Percentiles rank a stretch among this genome's conserved stretches.
These are phyloP conservation scores for Limonomyces culmigenus DNA, from an alignment of 1,284 basidiomycete species.

Conservation along the genomic window DNA sequence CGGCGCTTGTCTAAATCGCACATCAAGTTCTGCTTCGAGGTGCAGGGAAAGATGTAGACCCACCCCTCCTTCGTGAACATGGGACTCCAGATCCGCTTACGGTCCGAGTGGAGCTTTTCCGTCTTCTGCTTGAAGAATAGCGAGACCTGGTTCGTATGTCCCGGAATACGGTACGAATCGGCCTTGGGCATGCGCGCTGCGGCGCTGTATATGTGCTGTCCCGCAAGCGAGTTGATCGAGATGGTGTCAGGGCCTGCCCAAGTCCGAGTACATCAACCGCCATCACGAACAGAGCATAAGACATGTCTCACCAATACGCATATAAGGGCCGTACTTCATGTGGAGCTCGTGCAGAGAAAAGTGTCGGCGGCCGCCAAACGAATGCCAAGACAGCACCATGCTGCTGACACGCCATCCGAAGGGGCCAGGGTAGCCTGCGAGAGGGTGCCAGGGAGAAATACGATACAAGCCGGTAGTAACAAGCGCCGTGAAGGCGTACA, in stretches of 20 bases:
- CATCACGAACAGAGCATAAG: not conserved
- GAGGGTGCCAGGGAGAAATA: slow-evolving; percentile 8
- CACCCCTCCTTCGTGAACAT: not conserved
- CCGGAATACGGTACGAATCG: slow-evolving; percentile 1
- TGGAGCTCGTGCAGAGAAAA: slow-evolving; percentile 4
- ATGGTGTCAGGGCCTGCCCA: slow-evolving; percentile 5
- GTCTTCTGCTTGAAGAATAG: slow-evolving; percentile 3
- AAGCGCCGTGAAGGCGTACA: not conserved
- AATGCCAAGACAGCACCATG: slow-evolving; percentile 1
- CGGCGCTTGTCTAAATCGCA: too few species aligned
- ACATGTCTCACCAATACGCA: slow-evolving; percentile 5
- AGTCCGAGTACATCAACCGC: not conserved
- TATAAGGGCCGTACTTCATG: slow-evolving; percentile 4
- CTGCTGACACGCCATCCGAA: slow-evolving; percentile 5
- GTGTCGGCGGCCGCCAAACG: slow-evolving; percentile 4
- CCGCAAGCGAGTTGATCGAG: slow-evolving; percentile 2
- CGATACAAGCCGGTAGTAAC: slow-evolving; percentile 5
- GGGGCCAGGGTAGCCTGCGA: slow-evolving; percentile 7
- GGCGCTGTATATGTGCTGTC: not conserved
- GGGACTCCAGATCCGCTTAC: slow-evolving; percentile 1
- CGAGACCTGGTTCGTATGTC: not conserved
- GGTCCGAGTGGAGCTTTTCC: not conserved
- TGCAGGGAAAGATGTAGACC: slow-evolving; percentile 1
- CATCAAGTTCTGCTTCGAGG: too few species aligned
- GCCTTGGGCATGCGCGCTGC: slow-evolving; percentile 2